Evolutionary conservation across 108 stramenopile species (phyloP).

Genomic region (Mediolabrus comicus): DNA sequence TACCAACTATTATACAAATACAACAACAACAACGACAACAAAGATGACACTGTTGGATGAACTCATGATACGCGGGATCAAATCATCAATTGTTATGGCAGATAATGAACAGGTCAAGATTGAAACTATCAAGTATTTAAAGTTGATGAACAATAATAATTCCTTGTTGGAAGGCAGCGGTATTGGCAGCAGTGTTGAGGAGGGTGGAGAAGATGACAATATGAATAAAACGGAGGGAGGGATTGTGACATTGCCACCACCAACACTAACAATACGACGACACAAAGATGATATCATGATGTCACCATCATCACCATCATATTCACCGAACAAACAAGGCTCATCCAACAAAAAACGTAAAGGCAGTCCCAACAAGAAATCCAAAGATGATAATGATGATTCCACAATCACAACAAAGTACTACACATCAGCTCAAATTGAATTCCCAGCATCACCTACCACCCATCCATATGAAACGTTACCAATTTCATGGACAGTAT

Average conservation of each 20-base stretch:
- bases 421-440: neutral
- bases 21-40: no score
- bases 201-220: neutral
- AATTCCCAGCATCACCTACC: neutral
- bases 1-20: neutral
- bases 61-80: constrained; percentile 3
- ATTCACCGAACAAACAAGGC: no score
- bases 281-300: no score
- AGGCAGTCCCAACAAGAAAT: no score
- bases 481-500: constrained; percentile 15
- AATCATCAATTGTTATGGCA: constrained; percentile 1
- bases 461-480: constrained; percentile 1
- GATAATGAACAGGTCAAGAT: neutral
- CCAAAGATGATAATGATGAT: neutral
- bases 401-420: neutral
- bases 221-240: no score
- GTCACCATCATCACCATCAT: no score
- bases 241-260: neutral
- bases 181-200: no score
- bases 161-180: no score
- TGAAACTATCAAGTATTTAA: constrained; percentile 1
- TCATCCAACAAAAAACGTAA: no score
- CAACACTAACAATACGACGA: neutral
- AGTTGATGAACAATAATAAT: neutral
- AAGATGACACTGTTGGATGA: no score